phyloP scores from a whole-genome alignment of 495 filamentous ascomycete species.

The Tuber aestivum region DNA sequence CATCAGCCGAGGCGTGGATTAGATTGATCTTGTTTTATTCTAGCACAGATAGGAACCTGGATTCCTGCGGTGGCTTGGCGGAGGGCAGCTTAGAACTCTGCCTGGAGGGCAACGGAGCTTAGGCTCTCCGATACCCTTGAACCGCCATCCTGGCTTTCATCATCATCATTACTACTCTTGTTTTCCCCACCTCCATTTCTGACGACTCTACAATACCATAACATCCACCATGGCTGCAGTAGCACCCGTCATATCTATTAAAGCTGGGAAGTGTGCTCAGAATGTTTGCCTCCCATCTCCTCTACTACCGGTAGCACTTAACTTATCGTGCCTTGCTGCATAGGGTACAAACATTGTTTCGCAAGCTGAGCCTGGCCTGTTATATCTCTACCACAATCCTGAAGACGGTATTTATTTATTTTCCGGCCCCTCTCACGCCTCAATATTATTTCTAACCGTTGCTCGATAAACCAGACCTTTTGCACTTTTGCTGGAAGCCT shows the following conservation, averaged over 20 bases:
- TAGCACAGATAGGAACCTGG: too few species aligned
- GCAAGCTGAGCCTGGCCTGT: constrained; percentile 67
- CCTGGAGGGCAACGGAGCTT: neutral
- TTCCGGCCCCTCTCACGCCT: constrained; percentile 5
- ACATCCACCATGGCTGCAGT: constrained; percentile 27
- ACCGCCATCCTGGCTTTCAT: neutral
- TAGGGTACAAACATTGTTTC: constrained; percentile 63
- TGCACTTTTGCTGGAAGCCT: constrained; percentile 85
- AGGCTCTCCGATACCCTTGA: neutral
- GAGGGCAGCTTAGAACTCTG: neutral
- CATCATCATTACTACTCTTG: neutral
- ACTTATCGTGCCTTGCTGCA: constrained; percentile 49
- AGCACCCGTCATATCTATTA: constrained; percentile 84
- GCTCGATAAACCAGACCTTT: constrained; percentile 55
- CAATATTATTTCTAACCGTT: constrained; percentile 13
- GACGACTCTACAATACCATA: neutral
- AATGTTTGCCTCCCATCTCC: constrained; percentile 56
- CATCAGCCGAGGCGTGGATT: neutral
- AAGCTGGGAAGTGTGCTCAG: constrained; percentile 84
- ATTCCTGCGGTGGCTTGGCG: neutral
- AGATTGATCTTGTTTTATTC: neutral
- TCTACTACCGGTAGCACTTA: constrained; percentile 7
- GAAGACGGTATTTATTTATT: constrained; percentile 65
- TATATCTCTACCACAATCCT: constrained; percentile 70
- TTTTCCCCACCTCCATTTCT: constrained; percentile 10